Conservation (phyloP, 768 basidiomycete genomes). For the Lactarius vividus region DNA sequence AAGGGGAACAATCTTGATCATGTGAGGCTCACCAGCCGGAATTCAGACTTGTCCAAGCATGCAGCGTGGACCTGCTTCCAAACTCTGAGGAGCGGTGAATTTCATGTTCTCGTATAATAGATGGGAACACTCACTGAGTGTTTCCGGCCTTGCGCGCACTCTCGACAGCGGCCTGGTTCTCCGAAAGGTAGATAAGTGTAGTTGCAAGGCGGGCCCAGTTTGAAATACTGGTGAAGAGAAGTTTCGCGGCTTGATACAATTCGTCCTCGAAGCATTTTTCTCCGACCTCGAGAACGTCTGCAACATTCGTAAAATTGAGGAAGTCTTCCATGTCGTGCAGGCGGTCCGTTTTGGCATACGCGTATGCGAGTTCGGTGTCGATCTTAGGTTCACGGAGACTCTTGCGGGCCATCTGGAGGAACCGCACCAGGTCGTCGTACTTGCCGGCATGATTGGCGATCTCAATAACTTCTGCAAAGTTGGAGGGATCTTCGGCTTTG, state of each 20-base stretch:
- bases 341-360: conserved; percentile 96
- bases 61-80: conserved; percentile 99
- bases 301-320: conserved; percentile 96
- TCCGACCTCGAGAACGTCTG: conserved; percentile 93
- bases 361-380: conserved; percentile 96
- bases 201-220: conserved; percentile 99
- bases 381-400: conserved; percentile 95
- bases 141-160: conserved; percentile 99
- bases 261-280: conserved; percentile 99
- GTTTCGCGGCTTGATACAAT: conserved; percentile 93
- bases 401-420: conserved; percentile 98
- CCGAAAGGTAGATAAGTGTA: conserved; percentile 95
- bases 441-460: conserved; percentile 92
- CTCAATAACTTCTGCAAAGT: conserved; percentile 94
- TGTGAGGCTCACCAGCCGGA: conserved; percentile 64
- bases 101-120: neutral
- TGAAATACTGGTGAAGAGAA: conserved; percentile 94
- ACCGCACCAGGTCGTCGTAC: conserved; percentile 92
- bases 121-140: conserved; percentile 68
- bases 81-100: conserved; percentile 53
- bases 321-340: conserved; percentile 99
- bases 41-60: conserved; percentile 96
- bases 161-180: conserved; percentile 98
- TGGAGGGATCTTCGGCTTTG: conserved; percentile 93
- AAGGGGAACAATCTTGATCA: neutral